phyloP scores from a whole-genome alignment of 352 stramenopile genomes.

The Phytophthora sp. region DNA sequence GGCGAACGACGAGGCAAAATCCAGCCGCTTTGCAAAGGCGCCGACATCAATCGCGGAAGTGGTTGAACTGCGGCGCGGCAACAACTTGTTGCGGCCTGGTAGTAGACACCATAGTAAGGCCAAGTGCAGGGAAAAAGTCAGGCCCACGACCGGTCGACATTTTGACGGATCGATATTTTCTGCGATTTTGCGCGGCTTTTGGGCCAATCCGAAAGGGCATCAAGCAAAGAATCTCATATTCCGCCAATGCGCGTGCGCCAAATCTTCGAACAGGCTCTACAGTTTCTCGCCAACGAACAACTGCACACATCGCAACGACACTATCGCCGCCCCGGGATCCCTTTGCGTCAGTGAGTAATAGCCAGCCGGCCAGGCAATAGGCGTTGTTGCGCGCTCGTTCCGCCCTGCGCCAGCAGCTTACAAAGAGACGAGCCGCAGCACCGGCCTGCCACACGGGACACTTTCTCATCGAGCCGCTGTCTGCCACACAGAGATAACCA shows the following conservation, averaged over 20 bases:
- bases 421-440: conserved; percentile 18
- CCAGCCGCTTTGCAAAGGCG: no score
- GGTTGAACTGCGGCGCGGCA: conserved; percentile 5
- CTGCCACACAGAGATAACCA: not conserved
- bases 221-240: not conserved
- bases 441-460: conserved; percentile 1
- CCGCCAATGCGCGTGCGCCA: not conserved
- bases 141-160: conserved; percentile 10
- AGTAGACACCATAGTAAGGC: conserved; percentile 1
- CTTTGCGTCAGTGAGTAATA: conserved; percentile 20
- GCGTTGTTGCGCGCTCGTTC: not conserved
- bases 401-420: conserved; percentile 4
- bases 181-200: conserved; percentile 27
- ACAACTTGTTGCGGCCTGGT: not conserved
- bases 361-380: not conserved
- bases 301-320: not conserved
- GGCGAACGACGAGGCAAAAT: no score
- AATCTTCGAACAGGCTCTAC: conserved; percentile 22
- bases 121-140: conserved; percentile 12
- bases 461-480: conserved; percentile 2
- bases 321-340: not conserved
- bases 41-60: no score
- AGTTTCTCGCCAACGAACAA: conserved; percentile 14
- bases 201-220: conserved; percentile 20
- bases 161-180: no score